Conservation (phyloP, 129 eudicot species). For the Flaveria brownii region DNA sequence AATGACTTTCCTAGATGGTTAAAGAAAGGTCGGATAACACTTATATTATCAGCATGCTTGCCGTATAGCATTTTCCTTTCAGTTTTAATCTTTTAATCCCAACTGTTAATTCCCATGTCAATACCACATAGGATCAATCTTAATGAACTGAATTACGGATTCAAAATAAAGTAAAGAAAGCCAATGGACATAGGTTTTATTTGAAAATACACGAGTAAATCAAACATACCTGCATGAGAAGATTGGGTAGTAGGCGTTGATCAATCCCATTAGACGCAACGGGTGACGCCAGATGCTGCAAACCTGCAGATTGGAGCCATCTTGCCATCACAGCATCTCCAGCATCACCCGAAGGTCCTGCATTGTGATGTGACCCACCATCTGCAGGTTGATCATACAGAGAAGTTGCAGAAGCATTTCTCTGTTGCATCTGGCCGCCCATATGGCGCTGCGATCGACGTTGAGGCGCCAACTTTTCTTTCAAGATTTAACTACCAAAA, state of each 20-base stretch:
- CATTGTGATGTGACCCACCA: slow-evolving; percentile 51
- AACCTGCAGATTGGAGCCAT: slow-evolving; percentile 98
- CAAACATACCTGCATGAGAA: slow-evolving; percentile 83
- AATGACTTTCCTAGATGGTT: not conserved
- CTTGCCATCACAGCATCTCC: slow-evolving; percentile 99
- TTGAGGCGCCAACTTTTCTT: slow-evolving; percentile 87
- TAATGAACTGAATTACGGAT: not conserved
- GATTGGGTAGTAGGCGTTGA: slow-evolving; percentile 70
- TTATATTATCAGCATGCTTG: not conserved
- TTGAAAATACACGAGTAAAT: not conserved
- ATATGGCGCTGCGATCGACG: slow-evolving; percentile 97
- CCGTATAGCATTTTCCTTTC: not conserved
- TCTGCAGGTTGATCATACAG: slow-evolving; percentile 87
- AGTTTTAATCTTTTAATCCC: not conserved
- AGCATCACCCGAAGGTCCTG: slow-evolving; percentile 64
- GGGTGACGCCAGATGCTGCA: slow-evolving; percentile 99
- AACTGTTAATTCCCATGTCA: not conserved
- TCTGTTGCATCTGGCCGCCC: slow-evolving; percentile 99
- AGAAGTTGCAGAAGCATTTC: slow-evolving; percentile 80
- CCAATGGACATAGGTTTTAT: not conserved
- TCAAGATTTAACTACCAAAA: slow-evolving; percentile 16
- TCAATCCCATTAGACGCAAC: slow-evolving; percentile 73
- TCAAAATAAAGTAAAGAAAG: not conserved
- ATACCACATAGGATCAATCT: not conserved
- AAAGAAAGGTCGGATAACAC: not conserved